Evolutionary conservation across 208 protist genomes (phyloP).

Genomic region (Trypanosoma rangeli): DNA sequence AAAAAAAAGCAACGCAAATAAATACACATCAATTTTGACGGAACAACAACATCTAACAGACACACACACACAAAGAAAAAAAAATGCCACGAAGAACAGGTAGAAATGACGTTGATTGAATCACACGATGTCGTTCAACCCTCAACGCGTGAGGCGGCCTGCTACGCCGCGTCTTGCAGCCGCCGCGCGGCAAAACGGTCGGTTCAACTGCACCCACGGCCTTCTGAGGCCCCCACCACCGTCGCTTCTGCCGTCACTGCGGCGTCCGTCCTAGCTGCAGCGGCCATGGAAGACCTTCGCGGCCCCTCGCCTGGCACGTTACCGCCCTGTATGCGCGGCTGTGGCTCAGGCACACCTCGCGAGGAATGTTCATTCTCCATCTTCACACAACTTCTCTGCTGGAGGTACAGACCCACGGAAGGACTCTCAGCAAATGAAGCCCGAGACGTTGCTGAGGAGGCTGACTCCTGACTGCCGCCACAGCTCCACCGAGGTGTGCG

Average conservation of each 20-base stretch:
- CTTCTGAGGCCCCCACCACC: neutral
- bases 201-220: neutral
- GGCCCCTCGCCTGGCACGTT: neutral
- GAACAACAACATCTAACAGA: too few species aligned
- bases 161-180: too few species aligned
- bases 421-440: neutral
- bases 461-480: neutral
- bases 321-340: neutral
- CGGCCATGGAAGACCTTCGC: neutral
- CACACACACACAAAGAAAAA: too few species aligned
- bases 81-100: too few species aligned
- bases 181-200: neutral
- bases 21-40: too few species aligned
- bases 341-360: neutral
- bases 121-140: too few species aligned
- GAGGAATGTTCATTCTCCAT: neutral
- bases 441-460: neutral
- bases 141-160: too few species aligned
- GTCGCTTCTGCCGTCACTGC: neutral
- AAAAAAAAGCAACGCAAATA: constrained; percentile 7
- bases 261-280: too few species aligned
- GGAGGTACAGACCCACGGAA: neutral
- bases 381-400: neutral
- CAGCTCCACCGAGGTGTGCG: neutral
- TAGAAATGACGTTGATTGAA: too few species aligned